These are phyloP conservation scores for Neoboletus subvelutipes DNA, from an alignment of 768 basidiomycete genomes.

Conservation along the genomic window DNA sequence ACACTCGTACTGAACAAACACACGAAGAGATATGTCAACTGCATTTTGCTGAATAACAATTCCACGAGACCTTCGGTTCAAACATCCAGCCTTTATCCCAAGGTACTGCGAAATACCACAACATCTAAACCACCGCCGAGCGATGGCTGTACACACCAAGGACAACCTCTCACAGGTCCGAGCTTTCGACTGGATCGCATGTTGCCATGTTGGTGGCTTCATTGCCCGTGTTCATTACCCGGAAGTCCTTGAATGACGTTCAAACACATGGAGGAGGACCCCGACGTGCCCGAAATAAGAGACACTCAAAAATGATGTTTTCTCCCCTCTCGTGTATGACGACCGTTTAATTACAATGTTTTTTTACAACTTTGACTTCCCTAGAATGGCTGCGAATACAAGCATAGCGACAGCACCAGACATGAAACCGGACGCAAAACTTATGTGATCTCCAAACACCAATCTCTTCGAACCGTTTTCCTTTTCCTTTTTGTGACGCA, in stretches of 20 bases:
- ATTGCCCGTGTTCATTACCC: neutral
- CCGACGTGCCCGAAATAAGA: neutral
- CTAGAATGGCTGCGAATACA: conserved; percentile 8
- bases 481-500: neutral
- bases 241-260: neutral
- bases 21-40: neutral
- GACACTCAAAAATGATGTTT: neutral
- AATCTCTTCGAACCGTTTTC: neutral
- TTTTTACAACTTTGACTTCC: conserved; percentile 6
- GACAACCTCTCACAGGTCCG: no score
- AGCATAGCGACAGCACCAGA: conserved; percentile 12
- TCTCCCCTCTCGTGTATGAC: neutral
- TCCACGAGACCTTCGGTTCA: neutral
- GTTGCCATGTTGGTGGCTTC: neutral
- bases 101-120: neutral
- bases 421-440: conserved; percentile 20
- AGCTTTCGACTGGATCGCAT: neutral
- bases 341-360: no score
- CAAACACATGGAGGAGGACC: neutral
- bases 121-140: neutral
- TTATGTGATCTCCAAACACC: conserved; percentile 2
- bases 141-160: neutral
- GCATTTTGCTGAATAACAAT: neutral
- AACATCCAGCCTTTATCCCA: neutral
- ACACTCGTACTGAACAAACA: neutral